A percentile compares a stretch with the other conserved stretches of the same genome.
These are phyloP conservation scores for Karstenula rhodostoma DNA, from an alignment of 2,329 filamentous ascomycete species.

Conservation along the genomic window DNA sequence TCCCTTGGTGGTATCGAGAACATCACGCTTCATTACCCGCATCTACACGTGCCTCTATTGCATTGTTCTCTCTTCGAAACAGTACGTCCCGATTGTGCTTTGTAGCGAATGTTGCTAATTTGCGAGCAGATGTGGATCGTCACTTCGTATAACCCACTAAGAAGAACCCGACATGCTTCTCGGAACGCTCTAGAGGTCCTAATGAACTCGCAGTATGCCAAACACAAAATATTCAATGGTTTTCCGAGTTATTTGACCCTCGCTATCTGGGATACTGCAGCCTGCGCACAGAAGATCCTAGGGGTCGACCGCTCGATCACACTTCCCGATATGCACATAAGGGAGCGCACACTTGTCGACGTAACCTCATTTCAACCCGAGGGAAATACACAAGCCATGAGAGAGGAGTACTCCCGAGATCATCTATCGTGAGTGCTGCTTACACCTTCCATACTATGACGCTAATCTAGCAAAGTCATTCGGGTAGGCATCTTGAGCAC, in stretches of 20 bases:
- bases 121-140: slow-evolving; percentile 20
- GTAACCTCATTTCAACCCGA: slow-evolving; percentile 25
- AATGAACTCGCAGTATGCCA: slow-evolving; percentile 19
- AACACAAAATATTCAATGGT: slow-evolving; percentile 24
- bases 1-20: slow-evolving; percentile 31
- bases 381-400: slow-evolving; percentile 16
- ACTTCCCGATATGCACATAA: slow-evolving; percentile 21
- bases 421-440: slow-evolving; percentile 18
- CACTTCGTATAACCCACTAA: slow-evolving; percentile 23
- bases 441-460: neutral
- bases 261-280: slow-evolving; percentile 26
- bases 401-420: slow-evolving; percentile 17
- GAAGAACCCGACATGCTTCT: slow-evolving; percentile 21
- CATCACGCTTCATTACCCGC: slow-evolving; percentile 29
- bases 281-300: slow-evolving; percentile 24
- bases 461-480: slow-evolving; percentile 1
- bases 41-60: slow-evolving; percentile 26
- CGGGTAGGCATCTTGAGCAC: slow-evolving; percentile 1
- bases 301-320: slow-evolving; percentile 8
- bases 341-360: slow-evolving; percentile 29
- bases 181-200: slow-evolving; percentile 27
- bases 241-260: slow-evolving; percentile 25
- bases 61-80: slow-evolving; percentile 27
- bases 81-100: neutral
- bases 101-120: neutral